Base-by-base conservation (phyloP, 495 filamentous ascomycete genomes). In the Cudoniella acicularis region DNA sequence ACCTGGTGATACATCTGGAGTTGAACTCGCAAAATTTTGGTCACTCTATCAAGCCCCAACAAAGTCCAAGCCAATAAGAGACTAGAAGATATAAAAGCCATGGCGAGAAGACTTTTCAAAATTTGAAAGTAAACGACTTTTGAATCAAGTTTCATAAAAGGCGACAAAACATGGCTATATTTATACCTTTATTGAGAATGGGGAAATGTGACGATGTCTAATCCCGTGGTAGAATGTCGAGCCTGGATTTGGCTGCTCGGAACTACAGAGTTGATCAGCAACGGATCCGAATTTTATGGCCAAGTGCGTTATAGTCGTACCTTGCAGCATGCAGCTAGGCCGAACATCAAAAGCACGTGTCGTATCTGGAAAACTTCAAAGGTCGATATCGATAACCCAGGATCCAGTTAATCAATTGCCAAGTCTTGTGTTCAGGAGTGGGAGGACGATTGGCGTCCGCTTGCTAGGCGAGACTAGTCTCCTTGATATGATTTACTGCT, bases 1-100 rank as follows among this genome's bases (percentile, higher is more conserved):
- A 22, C 40, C 24, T 1, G 27, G 21, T 4, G 25, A 40, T 1
- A 63, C 46, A 60, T 63, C 60, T 47, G 36, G 49, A 13, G 30
- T 36, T 13, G 30, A 36, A 36, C 30, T 36, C 4, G 30, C 30
- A 36, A 36, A 36, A 36, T 36, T 13, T 13, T 13, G 6, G 4
- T 36, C 13, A 36, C 30, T 6, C 30, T 36, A 36, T 13, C 13
- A 23, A n/a, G 13, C 10, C 17, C 50, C 43, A 60, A 16, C 10
- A 55, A 17, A 13, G 58, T 20, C 13, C 17, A 42, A 1, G 51
- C 23, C 26, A 60, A 21, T 2, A 11, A 54, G 21, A 53, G 52
- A n/a, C 11, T 0, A n/a, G 51, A 48, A 10, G 51, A 60, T 16
- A 60, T 10, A 0, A 24, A 51, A 25, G 25, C 25, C 49, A 60